Base-by-base conservation (phyloP, 2,329 filamentous ascomycete species). In the Bipolaris victoriae region DNA sequence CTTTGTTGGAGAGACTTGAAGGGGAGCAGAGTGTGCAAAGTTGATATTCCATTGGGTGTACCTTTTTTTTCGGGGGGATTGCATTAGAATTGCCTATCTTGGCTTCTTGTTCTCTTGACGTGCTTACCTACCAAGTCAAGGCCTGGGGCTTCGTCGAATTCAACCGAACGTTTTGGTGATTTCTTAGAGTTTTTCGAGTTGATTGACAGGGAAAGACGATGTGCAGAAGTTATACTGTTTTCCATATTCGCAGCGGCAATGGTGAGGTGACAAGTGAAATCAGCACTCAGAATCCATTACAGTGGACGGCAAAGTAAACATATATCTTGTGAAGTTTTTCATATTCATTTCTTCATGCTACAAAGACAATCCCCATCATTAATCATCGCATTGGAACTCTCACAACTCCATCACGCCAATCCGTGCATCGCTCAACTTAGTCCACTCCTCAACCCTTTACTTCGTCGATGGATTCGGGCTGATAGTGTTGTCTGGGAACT, bases 401-500 rank as follows among this genome's bases (percentile, higher is more conserved):
- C 26, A 20, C 26, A 46, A 35, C 26, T 16, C 41, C 41, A 7
- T 46, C 10, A 11, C 16, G n/a, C 29, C n/a, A 6, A 20, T 5
- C 11, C n/a, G n/a, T 31, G 2, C 43, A 46, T 46, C 16, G n/a
- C n/a, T 46, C 22, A 15, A 43, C 15, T 5, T n/a, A 7, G 5
- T n/a, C 3, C 7, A 15, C 39, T 5, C 20, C 22, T 10, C 11
- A 26, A 3, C 15, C 10, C 3, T 15, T 24, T 56, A 70, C 58
- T 68, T 68, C 22, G 58, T 68, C 0, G 63, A 70, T 1, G 67
- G 68, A 36, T 72, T 71, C 1, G 63, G 65, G 20, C 54, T 58
- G 31, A 55, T 49, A 46, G 52, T 74, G 52, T 74, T 55, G 24
- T 80, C 72, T 2, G 83, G 83, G 62, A 86, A 88, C 66, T 81